These are phyloP conservation scores for Quercus tomentella DNA, from an alignment of 331 rosid genomes.

Conservation along the genomic window DNA sequence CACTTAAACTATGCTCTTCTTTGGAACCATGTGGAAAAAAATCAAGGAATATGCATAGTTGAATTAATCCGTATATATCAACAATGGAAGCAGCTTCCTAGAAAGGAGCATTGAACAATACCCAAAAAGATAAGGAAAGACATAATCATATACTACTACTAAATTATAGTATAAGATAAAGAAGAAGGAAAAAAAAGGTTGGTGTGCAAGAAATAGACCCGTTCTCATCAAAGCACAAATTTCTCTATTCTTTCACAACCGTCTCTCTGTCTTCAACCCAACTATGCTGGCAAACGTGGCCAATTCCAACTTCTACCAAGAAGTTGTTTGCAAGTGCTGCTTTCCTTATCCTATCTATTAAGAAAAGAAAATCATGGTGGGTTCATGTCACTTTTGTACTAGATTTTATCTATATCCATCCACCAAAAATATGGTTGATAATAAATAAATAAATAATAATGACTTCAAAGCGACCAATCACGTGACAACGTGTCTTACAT, in stretches of 20 bases:
- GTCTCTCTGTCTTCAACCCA: background rate
- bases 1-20: background rate
- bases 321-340: slow-evolving; percentile 3
- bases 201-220: slow-evolving; percentile 19
- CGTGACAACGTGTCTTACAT: slow-evolving; percentile 18
- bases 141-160: background rate
- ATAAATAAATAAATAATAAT: no score
- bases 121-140: slow-evolving; percentile 30
- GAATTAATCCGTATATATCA: slow-evolving; percentile 9
- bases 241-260: slow-evolving; percentile 8
- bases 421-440: background rate
- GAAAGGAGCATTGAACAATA: slow-evolving; percentile 35
- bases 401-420: background rate
- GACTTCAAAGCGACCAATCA: slow-evolving; percentile 8
- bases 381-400: slow-evolving; percentile 8
- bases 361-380: slow-evolving; percentile 38
- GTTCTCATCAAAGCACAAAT: slow-evolving; percentile 1
- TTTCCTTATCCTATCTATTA: slow-evolving; percentile 27
- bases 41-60: background rate
- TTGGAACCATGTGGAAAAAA: background rate
- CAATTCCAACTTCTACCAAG: slow-evolving; percentile 7
- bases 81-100: slow-evolving; percentile 45
- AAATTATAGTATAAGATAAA: background rate
- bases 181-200: slow-evolving; percentile 10
- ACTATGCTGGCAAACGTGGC: slow-evolving; percentile 17